Base-by-base conservation (phyloP, 1,284 basidiomycete species). In the Austropuccinia psidii region DNA sequence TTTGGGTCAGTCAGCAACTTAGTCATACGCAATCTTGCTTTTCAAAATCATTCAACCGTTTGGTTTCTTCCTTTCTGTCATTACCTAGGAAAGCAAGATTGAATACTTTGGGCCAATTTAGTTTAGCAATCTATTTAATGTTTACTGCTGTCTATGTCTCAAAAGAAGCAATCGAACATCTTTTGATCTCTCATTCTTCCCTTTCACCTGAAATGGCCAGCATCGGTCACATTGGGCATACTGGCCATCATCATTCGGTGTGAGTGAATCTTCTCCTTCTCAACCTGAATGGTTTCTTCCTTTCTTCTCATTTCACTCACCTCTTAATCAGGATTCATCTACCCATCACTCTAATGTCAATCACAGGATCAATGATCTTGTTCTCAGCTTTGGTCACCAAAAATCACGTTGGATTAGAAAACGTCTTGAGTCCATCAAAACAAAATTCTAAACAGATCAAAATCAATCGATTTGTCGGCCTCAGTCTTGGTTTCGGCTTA, bases 131-230 rank as follows among this genome's bases (percentile, higher is more conserved):
- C 24, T 96, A 93, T 81, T 84, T 97, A 70, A 86, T 94, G 79
- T 96, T 97, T 79, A 86, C 91, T 0, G 88, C 90, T 0, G 88
- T 95, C 7, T 97, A 96, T 81, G 89, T 95, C 29, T 92, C 90
- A 79, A 97, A 96, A 79, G 93, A 97, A 83, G 89, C 90, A 0
- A 83, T 96, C 2, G 91, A 93, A 81, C 90, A 91, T 79, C 80
- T 91, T 41, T 79, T 93, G 7, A 83, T 93, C 3, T 47, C 77
- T 11, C 78, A 79, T 45, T 24, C 66, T 5, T 27, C 62, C 6
- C 41, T 35, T 8, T 17, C 33, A 17, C 17, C 58, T 1, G 35
- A 45, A 5, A 9, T 13, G 6, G 39, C 37, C 2, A 24, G n/a
- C 4, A 31, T 29, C 3, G 47, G 45, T 39, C 64, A 66, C 29